These are phyloP conservation scores for Aegilops sharonensis DNA, from an alignment of 176 grass and related monocot genomes.

Conservation along the genomic window DNA sequence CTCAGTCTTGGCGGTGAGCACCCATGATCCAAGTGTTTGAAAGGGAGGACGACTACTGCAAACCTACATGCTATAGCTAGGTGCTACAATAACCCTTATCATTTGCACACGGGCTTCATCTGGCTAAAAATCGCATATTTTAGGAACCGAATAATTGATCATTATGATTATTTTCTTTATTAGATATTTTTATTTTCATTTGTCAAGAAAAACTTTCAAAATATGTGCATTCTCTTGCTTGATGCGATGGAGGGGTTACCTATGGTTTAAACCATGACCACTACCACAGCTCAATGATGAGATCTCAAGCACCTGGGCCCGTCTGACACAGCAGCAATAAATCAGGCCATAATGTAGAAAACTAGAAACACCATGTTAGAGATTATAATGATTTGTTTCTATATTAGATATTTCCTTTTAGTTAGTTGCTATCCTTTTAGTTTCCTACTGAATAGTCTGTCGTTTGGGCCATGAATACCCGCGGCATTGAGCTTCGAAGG, in stretches of 20 bases:
- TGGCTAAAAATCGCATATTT: not conserved
- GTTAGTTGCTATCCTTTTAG: not conserved
- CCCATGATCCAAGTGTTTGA: not conserved
- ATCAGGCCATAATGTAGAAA: not conserved
- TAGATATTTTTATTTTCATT: not conserved
- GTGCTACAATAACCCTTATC: not conserved
- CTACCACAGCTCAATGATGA: not conserved
- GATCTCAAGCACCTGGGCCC: not conserved
- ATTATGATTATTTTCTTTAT: not conserved
- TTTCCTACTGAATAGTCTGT: not conserved
- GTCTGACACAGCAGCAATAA: not conserved
- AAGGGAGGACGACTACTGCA: not conserved
- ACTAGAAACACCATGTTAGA: not conserved
- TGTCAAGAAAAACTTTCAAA: not conserved
- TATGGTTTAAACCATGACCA: not conserved
- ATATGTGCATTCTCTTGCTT: not conserved
- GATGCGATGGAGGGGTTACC: not conserved
- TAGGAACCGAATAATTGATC: not conserved
- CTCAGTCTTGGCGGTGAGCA: not conserved
- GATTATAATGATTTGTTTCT: slow-evolving; percentile 2
- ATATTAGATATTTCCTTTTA: not conserved
- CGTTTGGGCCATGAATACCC: too few species aligned
- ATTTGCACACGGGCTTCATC: not conserved
- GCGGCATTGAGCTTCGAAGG: not conserved
- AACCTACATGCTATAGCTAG: not conserved